Base-by-base conservation (phyloP, 106 monocot genomes). In the Dendrobium officinale region DNA sequence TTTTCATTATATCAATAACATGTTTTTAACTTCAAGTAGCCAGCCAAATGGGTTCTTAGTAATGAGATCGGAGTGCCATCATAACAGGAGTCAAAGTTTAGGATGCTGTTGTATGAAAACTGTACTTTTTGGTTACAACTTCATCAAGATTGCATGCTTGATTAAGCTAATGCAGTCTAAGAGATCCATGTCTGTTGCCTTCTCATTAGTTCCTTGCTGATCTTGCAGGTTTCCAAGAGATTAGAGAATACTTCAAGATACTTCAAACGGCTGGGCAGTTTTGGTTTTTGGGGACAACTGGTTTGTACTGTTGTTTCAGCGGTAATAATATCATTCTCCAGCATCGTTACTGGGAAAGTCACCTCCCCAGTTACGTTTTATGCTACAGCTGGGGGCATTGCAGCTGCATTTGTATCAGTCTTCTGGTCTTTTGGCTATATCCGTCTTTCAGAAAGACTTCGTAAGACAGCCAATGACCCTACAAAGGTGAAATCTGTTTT, bases 381-480 rank as follows among this genome's bases (percentile, higher is more conserved):
- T 82, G 84, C 94, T 18, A 95, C 98, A 80, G 82, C 95, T 77
- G 89, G 78, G 26, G 91, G 94, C 49, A 91, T 98, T 84, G 94
- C 88, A 47, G 95, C 95, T 49, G 94, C 94, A 78, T 98, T 98
- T 86, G 84, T 98, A 22, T 98, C 98, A 22, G 90, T 92, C 5
- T 98, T 95, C 82, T 92, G 95, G 98, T 92, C 94, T 55, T 98
- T 95, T 88, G 98, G 98, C 64, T 98, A 98, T 61, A 95, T 98
- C 64, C 92, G 98, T 56, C 78, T 95, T 45, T 92, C 98, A 78
- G 94, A 98, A 86, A 89, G 89, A 79, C 94, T 98, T 75, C 78
- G 79, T 75, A 92, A 83, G 85, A 91, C 92, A 31, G 94, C 95
- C 19, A 89, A 82, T 72, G 92, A 95, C 20, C 98, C 94, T 80